These are phyloP conservation scores for Eucalyptus camaldulensis DNA, from an alignment of 345 rosid species.

Conservation along the genomic window DNA sequence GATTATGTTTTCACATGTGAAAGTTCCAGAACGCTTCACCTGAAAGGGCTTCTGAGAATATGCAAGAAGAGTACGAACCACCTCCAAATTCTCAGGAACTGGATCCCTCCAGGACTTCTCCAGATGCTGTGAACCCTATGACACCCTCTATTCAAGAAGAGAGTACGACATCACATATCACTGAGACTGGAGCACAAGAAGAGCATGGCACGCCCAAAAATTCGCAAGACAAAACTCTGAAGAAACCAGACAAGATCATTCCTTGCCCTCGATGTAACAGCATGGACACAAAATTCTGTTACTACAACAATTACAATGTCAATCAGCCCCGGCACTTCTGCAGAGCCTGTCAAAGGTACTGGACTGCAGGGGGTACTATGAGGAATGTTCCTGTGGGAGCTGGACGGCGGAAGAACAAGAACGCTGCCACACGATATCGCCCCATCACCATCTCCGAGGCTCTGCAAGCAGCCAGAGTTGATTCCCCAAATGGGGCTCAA, in stretches of 20 bases:
- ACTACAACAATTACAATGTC: conserved; percentile 84
- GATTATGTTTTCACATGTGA: not conserved
- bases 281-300: conserved; percentile 88
- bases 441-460: conserved; percentile 75
- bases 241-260: conserved; percentile 87
- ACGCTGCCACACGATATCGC: conserved; percentile 40
- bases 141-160: conserved; percentile 37
- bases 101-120: not conserved
- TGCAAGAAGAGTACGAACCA: not conserved
- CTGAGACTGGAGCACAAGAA: conserved; percentile 18
- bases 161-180: conserved; percentile 15
- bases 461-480: conserved; percentile 46
- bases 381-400: conserved; percentile 89
- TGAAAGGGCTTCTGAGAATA: not conserved
- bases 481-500: conserved; percentile 19
- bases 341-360: conserved; percentile 89
- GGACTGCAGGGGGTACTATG: conserved; percentile 96
- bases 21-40: conserved; percentile 13
- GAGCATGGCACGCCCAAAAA: conserved; percentile 12
- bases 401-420: conserved; percentile 89
- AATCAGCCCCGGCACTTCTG: conserved; percentile 96
- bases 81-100: conserved; percentile 1
- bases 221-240: conserved; percentile 16
- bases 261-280: conserved; percentile 89
- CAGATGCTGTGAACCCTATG: conserved; percentile 19